Evolutionary conservation across 2,329 filamentous ascomycete species (phyloP), one percentile per base, ranked within the genome.

Genomic region (Arthrobotrys megalospora): DNA sequence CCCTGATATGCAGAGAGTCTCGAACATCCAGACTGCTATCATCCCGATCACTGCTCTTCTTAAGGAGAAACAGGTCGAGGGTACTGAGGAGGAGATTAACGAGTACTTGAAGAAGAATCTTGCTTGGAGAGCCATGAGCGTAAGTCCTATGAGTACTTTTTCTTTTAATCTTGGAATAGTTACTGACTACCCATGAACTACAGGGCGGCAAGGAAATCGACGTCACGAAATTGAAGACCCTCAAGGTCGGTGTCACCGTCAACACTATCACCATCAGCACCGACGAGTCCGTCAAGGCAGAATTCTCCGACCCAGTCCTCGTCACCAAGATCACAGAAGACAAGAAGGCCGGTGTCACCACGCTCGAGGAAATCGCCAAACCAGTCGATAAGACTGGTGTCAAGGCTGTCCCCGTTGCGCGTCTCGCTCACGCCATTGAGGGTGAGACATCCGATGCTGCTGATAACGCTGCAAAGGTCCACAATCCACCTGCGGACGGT

Each of bases 211-310:
- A 41, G 32, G 34, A 45, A 11, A 45, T 65, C 32, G 60, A 73
- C 43, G 60, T 73, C 14, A 43, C 2, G 1, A 43, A 3, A 10
- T 34, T 73, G 14, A 16, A 45, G 12, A 73, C 69, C 5, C 50
- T 73, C 14, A 73, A 73, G 43, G 69, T 73, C n/a, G 69, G 69
- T 43, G 69, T 73, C 11, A 73, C 69, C 12, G 64, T 66, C 38
- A 73, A 58, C 32, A 41, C 21, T 5, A 45, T 73, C 28, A 45
- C 47, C 14, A 8, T 66, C 10, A 63, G 60, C 24, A 24, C n/a
- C 41, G 50, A 73, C 2, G 19, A 24, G 14, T 16, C 24, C 14
- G 19, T 66, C 28, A 73, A 73, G 41, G 28, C 69, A 41, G 32
- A 24, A 14, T 66, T 55, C 41, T 53, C 60, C 19, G 36, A 52